A percentile compares a stretch with the other conserved stretches of the same genome.
phyloP scores from a whole-genome alignment of 2,329 filamentous ascomycete genomes.

The Clonostachys sp. region DNA sequence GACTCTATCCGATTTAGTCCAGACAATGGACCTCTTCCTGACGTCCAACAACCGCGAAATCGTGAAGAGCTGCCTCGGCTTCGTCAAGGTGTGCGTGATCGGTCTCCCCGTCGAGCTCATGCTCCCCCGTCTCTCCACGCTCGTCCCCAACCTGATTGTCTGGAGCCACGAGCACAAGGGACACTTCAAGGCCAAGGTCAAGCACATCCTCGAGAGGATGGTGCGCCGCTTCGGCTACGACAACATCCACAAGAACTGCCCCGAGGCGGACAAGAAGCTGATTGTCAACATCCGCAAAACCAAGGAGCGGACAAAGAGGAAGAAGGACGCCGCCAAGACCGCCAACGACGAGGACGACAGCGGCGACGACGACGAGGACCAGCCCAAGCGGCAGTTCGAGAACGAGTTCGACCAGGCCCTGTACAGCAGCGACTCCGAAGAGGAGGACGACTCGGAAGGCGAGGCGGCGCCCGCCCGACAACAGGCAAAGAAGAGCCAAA shows the following conservation, averaged over 20 bases:
- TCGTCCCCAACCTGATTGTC: constrained; percentile 87
- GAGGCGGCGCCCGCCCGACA: constrained; percentile 46
- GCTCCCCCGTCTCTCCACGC: constrained; percentile 66
- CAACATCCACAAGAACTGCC: constrained; percentile 72
- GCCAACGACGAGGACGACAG: constrained; percentile 54
- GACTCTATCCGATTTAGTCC: constrained; percentile 77
- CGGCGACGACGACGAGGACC: constrained; percentile 45
- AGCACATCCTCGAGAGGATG: constrained; percentile 95
- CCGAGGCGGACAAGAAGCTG: constrained; percentile 83
- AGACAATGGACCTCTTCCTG: constrained; percentile 93
- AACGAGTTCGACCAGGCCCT: constrained; percentile 96
- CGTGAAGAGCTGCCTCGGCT: constrained; percentile 88
- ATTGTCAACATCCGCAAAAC: constrained; percentile 94
- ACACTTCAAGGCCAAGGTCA: constrained; percentile 94
- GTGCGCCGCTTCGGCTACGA: constrained; percentile 86
- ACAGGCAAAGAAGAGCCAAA: constrained; percentile 44
- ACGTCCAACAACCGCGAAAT: constrained; percentile 97
- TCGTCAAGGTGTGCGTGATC: constrained; percentile 94
- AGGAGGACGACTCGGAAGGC: constrained; percentile 44
- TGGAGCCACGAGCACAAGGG: constrained; percentile 99
- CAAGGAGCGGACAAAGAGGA: constrained; percentile 84
- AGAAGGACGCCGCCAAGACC: constrained; percentile 66
- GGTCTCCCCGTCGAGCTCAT: constrained; percentile 77
- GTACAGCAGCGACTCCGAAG: constrained; percentile 69
- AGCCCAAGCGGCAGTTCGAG: constrained; percentile 64